Base-by-base conservation (phyloP, 805 yeast species). In the Jamesozyma lodderae region DNA sequence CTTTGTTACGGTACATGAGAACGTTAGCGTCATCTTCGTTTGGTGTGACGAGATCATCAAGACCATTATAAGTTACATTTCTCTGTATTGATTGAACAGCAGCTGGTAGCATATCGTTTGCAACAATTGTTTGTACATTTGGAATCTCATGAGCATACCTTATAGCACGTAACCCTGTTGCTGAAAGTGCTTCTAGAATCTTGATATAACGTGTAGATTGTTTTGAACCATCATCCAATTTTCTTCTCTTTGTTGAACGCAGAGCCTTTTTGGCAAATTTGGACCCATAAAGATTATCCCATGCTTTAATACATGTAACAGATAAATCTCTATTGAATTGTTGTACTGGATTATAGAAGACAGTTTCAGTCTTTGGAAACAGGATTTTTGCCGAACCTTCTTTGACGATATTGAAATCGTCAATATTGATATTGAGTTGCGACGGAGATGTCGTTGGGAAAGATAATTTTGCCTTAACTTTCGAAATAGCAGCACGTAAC, bases 261-360 rank as follows among this genome's bases (percentile, higher is more conserved):
- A 13, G 29, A 13, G 29, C 15, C 13, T 26, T 26, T 26, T 6
- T n/a, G 59, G 44, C n/a, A n/a, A n/a, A n/a, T n/a, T n/a, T n/a
- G n/a, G n/a, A n/a, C 15, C 68, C 61, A 44, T 75, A 79, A 25
- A 81, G 50, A 39, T 80, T 76, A 29, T 79, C 70, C 90, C 94
- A 92, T 0, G 97, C 94, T 41, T 78, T 73, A 43, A 92, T 88
- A 7, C 85, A 87, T 49, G 81, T 66, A 5, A 85, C 81, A 47
- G 94, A 81, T 35, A 92, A 64, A 57, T 92, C 99, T 51, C 99
- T 73, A 60, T 92, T 92, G 63, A 87, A 92, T 62, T 90, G 97
- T 63, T 92, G 99, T 40, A 92, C 82, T 8, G 95, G 96, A 57
- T 92, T 92, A 63, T 92, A 92, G 56, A 92, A 92, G 9, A 92